Evolutionary conservation across 2,329 filamentous ascomycete genomes (phyloP), one percentile per base, ranked within the genome.

Genomic region (Juglanconis sp.): DNA sequence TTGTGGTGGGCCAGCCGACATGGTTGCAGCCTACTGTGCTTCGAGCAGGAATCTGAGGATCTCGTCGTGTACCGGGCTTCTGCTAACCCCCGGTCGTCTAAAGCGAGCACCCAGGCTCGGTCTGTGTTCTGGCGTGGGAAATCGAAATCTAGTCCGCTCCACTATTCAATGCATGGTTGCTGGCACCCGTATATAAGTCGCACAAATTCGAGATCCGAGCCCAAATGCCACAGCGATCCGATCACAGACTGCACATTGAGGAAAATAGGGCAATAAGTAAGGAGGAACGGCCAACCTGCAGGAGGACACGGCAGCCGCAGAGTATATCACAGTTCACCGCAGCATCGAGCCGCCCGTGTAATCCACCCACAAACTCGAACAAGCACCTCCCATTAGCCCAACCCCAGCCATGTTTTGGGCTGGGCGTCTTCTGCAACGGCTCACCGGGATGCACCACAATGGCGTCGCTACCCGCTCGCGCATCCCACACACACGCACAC

Each of bases 1-100:
- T 59, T 73, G 74, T 58, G 71, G 69, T n/a, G 66, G 67, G 53
- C 70, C 68, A 53, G 75, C 68, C 36, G 77, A 74, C 77, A 79
- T 80, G 60, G 32, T 66, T 58, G 4, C 11, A 7, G 46, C 32
- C 35, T 32, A 38, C 31, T 49, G 56, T 62, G 60, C 56, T n/a
- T 55, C 51, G 60, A 59, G 59, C 56, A 61, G 50, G 30, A 46
- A 3, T 42, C 35, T 31, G 17, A 49, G 24, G 13, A 15, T 59
- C 53, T 53, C 62, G 55, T 42, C 38, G 11, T 42, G 4, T 11
- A 9, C 38, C 4, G 38, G 7, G 38, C 4, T 42, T 42, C 50
- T 24, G 24, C 46, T 36, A 34, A 10, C 4, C 38, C 24, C 24
- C 24, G 24, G 24, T 24, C 24, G 24, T 42, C 38, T 5, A 42